Conservation (phyloP, 768 basidiomycete genomes). For the Russula griseocarnosa region DNA sequence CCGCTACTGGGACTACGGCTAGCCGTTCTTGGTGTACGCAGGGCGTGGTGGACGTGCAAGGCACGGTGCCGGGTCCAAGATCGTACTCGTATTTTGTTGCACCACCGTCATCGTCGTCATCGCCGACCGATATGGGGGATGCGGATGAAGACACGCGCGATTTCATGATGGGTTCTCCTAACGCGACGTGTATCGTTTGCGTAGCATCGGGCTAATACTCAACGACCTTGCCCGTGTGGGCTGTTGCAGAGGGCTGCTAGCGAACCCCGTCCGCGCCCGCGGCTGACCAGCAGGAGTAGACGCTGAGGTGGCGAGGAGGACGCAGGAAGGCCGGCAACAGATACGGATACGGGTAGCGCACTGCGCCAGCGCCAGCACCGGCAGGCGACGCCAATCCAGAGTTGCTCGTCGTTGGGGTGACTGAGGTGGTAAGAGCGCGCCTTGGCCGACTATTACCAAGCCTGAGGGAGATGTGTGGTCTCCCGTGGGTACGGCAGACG, state of each 20-base stretch:
- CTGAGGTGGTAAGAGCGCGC: too few species aligned
- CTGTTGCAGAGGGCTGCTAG: slow-evolving; percentile 36
- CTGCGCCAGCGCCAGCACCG: not conserved
- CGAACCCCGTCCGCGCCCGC: not conserved
- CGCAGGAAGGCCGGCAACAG: slow-evolving; percentile 47
- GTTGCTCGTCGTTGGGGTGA: too few species aligned
- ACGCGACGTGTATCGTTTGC: slow-evolving; percentile 86
- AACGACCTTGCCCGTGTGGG: slow-evolving; percentile 49
- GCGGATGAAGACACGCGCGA: slow-evolving; percentile 28
- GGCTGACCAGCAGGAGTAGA: too few species aligned
- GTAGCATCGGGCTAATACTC: slow-evolving; percentile 59
- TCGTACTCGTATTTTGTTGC: slow-evolving; percentile 15
- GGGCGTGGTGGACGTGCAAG: too few species aligned
- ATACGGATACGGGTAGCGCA: slow-evolving; percentile 41
- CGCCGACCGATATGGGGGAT: slow-evolving; percentile 26
- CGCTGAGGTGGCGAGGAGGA: slow-evolving; percentile 20
- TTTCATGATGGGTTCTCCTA: slow-evolving; percentile 64
- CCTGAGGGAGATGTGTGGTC: too few species aligned
- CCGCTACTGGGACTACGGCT: too few species aligned
- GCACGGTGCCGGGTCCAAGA: too few species aligned
- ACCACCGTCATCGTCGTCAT: slow-evolving; percentile 23
- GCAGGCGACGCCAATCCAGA: too few species aligned
- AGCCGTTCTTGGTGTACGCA: too few species aligned
- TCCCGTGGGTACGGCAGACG: too few species aligned
- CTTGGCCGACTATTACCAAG: too few species aligned